Percentiles rank a stretch among this genome's conserved stretches.
Conservation (phyloP, 2,329 filamentous ascomycete species). For the Chaetomiaceae sp. region DNA sequence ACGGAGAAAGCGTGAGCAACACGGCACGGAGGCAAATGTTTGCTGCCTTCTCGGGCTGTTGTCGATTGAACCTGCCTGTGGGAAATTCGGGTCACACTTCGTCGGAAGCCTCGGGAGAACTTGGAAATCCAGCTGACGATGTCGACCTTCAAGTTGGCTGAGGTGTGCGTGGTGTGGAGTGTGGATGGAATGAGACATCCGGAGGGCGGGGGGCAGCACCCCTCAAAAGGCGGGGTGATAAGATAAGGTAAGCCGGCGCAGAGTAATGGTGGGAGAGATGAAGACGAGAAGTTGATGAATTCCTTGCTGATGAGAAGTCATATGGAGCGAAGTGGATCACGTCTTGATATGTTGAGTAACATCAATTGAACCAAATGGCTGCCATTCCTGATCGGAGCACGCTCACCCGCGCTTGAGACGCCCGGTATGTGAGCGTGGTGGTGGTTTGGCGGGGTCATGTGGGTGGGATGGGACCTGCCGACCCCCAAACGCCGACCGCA, state of each 20-base stretch:
- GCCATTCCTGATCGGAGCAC: neutral
- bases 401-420: neutral
- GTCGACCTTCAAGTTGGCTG: no score
- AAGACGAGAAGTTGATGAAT: no score
- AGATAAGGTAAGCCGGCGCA: conserved; percentile 7
- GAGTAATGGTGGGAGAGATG: neutral
- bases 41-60: no score
- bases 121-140: neutral
- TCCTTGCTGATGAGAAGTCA: neutral
- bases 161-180: neutral
- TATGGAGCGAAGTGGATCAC: neutral
- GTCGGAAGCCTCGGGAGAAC: no score
- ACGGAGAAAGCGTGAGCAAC: no score
- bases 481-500: neutral
- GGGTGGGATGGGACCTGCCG: conserved; percentile 5
- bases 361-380: neutral
- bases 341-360: neutral
- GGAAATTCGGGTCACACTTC: no score
- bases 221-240: conserved; percentile 16
- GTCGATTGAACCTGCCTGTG: no score
- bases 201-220: neutral
- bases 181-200: neutral
- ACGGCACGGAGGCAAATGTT: no score
- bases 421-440: neutral
- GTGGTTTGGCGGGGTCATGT: conserved; percentile 7